Percentiles rank a stretch among this genome's conserved stretches.
phyloP scores from a whole-genome alignment of 148 eudicot species.

The Rhododendron vialii region DNA sequence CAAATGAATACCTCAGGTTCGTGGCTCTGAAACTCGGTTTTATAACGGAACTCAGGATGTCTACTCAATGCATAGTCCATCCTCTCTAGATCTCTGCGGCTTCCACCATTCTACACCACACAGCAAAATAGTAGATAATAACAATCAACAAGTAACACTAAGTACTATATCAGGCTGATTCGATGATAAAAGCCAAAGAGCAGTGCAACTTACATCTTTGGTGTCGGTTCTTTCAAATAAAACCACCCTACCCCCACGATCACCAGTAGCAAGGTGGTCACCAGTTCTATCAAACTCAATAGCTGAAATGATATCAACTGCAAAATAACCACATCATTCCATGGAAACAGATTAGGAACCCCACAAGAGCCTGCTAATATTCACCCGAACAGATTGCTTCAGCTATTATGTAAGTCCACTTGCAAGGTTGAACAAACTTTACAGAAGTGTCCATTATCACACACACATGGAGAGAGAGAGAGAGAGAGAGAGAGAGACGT shows the following conservation, averaged over 20 bases:
- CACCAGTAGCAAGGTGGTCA: constrained; percentile 78
- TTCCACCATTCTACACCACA: constrained; percentile 47
- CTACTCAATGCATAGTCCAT: constrained; percentile 54
- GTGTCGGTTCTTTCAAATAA: constrained; percentile 70
- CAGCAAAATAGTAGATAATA: background rate
- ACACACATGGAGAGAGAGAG: background rate
- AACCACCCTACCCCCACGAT: constrained; percentile 78
- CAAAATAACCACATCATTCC: constrained; percentile 14
- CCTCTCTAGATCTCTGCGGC: constrained; percentile 77
- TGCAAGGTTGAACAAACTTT: background rate
- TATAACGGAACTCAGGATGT: constrained; percentile 97
- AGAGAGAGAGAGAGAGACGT: background rate
- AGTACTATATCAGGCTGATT: background rate
- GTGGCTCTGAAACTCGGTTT: constrained; percentile 98
- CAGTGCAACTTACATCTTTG: constrained; percentile 45
- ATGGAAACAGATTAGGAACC: constrained; percentile 15
- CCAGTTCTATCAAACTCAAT: constrained; percentile 76
- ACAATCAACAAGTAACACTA: constrained; percentile 3
- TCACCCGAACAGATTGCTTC: background rate
- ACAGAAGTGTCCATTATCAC: background rate
- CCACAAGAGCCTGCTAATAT: background rate
- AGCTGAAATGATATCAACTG: constrained; percentile 81
- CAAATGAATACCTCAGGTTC: constrained; percentile 86
- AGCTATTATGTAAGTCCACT: background rate
- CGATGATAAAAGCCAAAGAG: background rate